A percentile compares a stretch with the other conserved stretches of the same genome.
phyloP scores from a whole-genome alignment of 1,284 basidiomycete species.

The Cryptococcus floricola region DNA sequence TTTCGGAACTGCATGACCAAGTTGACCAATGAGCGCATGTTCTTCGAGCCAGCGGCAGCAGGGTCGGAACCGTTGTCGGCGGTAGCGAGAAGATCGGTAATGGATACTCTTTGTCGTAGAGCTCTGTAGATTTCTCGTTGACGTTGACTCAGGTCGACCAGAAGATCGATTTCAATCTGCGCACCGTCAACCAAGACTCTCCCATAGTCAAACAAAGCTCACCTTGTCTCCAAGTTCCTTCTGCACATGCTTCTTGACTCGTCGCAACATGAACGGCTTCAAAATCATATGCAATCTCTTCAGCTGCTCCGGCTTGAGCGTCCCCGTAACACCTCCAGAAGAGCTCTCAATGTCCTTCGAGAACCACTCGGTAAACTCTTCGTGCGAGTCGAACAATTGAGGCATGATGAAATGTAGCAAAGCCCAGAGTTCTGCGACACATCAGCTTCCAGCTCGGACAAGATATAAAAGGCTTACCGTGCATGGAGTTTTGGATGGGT shows the following conservation, averaged over 20 bases:
- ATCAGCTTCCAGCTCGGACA: no score
- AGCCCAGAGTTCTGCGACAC: conserved; percentile 88
- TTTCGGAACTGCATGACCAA: conserved; percentile 99
- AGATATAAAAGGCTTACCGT: conserved; percentile 73
- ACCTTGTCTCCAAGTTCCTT: conserved; percentile 99
- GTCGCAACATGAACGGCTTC: conserved; percentile 98
- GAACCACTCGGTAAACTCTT: conserved; percentile 99
- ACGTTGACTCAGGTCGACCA: conserved; percentile 88
- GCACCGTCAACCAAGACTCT: not conserved
- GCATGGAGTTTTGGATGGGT: conserved; percentile 99
- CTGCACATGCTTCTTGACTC: conserved; percentile 97
- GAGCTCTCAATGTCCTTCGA: conserved; percentile 98
- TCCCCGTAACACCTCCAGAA: conserved; percentile 66
- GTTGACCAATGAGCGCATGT: conserved; percentile 73
- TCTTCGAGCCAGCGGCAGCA: conserved; percentile 60
- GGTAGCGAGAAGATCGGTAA: conserved; percentile 89
- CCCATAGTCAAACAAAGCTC: conserved; percentile 9
- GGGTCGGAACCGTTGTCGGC: conserved; percentile 69
- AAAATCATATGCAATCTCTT: conserved; percentile 97
- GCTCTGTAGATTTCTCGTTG: conserved; percentile 91
- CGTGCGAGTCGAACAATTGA: conserved; percentile 96
- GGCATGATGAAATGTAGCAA: conserved; percentile 99
- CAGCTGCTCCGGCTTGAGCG: conserved; percentile 90
- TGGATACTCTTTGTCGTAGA: conserved; percentile 86
- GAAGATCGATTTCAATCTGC: conserved; percentile 94